Evolutionary conservation across 2,329 filamentous ascomycete species (phyloP).

Genomic region (Talaromyces sp.): DNA sequence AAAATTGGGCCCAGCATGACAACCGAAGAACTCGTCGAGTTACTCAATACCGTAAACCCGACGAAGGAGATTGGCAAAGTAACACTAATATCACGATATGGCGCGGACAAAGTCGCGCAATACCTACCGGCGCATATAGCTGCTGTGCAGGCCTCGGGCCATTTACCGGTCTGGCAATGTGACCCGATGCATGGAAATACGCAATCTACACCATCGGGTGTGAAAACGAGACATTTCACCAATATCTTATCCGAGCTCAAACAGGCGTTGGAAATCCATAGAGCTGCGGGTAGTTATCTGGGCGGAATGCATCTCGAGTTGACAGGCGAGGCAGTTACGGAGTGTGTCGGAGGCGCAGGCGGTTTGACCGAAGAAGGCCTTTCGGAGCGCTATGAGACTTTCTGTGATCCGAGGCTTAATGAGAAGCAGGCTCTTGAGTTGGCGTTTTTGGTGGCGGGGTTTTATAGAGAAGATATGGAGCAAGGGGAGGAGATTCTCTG

Average conservation of each 20-base stretch:
- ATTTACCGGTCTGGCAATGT: constrained; percentile 89
- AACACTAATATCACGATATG: constrained; percentile 93
- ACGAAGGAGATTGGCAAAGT: constrained; percentile 80
- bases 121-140: constrained; percentile 83
- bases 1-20: constrained; percentile 90
- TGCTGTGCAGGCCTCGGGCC: constrained; percentile 75
- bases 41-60: constrained; percentile 86
- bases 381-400: constrained; percentile 87
- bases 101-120: constrained; percentile 68
- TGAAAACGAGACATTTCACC: constrained; percentile 90
- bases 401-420: constrained; percentile 91
- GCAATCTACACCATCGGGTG: constrained; percentile 64
- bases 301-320: constrained; percentile 94
- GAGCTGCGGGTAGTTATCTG: constrained; percentile 76
- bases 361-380: constrained; percentile 84
- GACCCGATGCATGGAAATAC: constrained; percentile 96
- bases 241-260: constrained; percentile 86
- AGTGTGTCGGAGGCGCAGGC: constrained; percentile 88
- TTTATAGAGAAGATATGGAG: constrained; percentile 57
- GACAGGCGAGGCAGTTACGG: constrained; percentile 92
- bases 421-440: constrained; percentile 97
- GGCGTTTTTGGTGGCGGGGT: constrained; percentile 87
- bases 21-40: constrained; percentile 67
- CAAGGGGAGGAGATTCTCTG: not conserved
- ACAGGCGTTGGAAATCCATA: constrained; percentile 79